A percentile compares a stretch with the other conserved stretches of the same genome.
These are phyloP conservation scores for Mycena galericulata DNA, from an alignment of 768 basidiomycete genomes.

Conservation along the genomic window DNA sequence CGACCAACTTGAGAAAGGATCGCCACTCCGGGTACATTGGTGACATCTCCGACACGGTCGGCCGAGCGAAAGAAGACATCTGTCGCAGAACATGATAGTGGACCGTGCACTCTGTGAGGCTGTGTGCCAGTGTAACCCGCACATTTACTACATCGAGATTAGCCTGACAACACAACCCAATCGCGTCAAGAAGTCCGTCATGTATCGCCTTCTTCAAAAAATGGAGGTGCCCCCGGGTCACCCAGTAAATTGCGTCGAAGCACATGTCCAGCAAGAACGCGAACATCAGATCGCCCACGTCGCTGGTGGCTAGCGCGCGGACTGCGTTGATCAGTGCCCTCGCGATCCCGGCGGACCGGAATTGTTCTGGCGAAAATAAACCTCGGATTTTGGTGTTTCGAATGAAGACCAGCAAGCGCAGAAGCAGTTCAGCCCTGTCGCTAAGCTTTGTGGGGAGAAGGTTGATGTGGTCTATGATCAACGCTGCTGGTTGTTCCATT, in stretches of 20 bases:
- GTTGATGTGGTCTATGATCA: slow-evolving; percentile 11
- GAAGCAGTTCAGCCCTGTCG: neutral
- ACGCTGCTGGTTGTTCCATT: neutral
- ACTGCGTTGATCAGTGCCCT: slow-evolving; percentile 1
- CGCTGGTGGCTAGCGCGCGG: too few species aligned
- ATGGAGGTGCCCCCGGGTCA: neutral
- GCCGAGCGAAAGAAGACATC: too few species aligned
- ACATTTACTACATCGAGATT: neutral
- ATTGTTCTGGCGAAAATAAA: neutral
- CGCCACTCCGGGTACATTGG: slow-evolving; percentile 12
- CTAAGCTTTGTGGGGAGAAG: neutral
- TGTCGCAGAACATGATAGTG: slow-evolving; percentile 18
- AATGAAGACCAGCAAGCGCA: neutral
- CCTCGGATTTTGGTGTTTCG: too few species aligned
- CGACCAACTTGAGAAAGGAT: slow-evolving; percentile 1
- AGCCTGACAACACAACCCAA: neutral
- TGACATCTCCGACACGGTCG: neutral
- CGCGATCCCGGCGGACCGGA: slow-evolving; percentile 6
- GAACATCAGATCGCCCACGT: neutral
- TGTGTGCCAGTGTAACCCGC: neutral
- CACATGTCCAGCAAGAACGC: neutral
- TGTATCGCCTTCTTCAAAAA: neutral
- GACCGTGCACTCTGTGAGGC: neutral
- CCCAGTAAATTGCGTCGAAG: neutral
- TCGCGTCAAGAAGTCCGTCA: slow-evolving; percentile 2